These are phyloP conservation scores for Mycena filopes DNA, from an alignment of 768 basidiomycete species.

Conservation along the genomic window DNA sequence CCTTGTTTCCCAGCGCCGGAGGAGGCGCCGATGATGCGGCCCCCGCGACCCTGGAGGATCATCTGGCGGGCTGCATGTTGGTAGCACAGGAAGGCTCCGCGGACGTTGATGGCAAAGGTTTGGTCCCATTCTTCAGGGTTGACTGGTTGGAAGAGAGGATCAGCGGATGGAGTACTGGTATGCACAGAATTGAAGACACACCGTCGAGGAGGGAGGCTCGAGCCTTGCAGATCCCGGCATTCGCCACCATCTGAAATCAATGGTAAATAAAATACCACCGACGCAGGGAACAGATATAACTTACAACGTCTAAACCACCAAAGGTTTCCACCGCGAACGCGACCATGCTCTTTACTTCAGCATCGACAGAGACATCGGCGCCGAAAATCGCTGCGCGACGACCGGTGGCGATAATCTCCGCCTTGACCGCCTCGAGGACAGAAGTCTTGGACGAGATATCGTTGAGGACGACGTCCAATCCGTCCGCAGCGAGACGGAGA, in stretches of 20 bases:
- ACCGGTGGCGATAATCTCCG: slow-evolving; percentile 36
- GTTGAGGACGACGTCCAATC: slow-evolving; percentile 42
- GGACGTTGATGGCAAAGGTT: slow-evolving; percentile 19
- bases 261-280: not conserved
- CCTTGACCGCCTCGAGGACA: slow-evolving; percentile 31
- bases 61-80: slow-evolving; percentile 40
- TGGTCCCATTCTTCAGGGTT: slow-evolving; percentile 10
- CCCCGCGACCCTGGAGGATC: slow-evolving; percentile 42
- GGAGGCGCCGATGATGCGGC: slow-evolving; percentile 41
- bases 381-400: slow-evolving; percentile 28
- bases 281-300: not conserved
- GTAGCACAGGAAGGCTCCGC: slow-evolving; percentile 34
- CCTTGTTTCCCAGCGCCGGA: slow-evolving; percentile 43
- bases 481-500: slow-evolving; percentile 38
- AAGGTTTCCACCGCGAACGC: slow-evolving; percentile 17
- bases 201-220: slow-evolving; percentile 14
- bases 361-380: slow-evolving; percentile 38
- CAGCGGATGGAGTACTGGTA: no score
- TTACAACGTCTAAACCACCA: slow-evolving; percentile 38
- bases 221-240: slow-evolving; percentile 20
- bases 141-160: not conserved
- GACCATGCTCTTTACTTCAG: slow-evolving; percentile 37
- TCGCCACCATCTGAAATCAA: slow-evolving; percentile 21
- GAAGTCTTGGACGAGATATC: slow-evolving; percentile 34
- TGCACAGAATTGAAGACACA: not conserved